phyloP scores from a whole-genome alignment of 139 green algal genomes.

The Chlamydomonas schloesseri region DNA sequence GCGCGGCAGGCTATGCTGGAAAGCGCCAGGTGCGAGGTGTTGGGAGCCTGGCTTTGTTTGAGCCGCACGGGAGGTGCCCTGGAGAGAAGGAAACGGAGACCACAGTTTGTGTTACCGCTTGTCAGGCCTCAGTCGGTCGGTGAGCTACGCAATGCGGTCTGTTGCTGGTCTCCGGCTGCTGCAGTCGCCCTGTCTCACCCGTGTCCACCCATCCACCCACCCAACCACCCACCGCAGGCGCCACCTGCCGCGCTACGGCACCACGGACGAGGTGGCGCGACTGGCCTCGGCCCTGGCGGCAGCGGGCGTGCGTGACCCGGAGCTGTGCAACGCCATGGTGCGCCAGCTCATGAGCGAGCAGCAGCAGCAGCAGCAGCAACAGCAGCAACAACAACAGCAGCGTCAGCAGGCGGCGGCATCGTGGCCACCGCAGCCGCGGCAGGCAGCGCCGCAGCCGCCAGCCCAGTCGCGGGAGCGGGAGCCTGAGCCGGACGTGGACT shows the following conservation, averaged over 20 bases:
- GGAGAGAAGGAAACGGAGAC: no score
- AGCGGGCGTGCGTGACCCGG: constrained; percentile 11
- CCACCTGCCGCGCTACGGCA: constrained; percentile 34
- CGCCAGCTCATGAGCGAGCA: not conserved
- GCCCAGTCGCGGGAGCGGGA: no score
- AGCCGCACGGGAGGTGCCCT: no score
- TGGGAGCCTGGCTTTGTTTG: no score
- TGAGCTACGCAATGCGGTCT: no score
- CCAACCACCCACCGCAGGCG: not conserved
- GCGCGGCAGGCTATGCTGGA: constrained; percentile 9
- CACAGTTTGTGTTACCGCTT: no score
- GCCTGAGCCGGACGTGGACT: not conserved
- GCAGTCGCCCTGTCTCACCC: no score
- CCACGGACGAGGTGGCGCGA: not conserved
- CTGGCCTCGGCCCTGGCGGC: constrained; percentile 17
- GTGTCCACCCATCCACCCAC: not conserved
- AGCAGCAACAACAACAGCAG: not conserved
- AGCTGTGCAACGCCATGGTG: constrained; percentile 16
- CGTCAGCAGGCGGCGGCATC: no score
- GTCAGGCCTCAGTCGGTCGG: no score
- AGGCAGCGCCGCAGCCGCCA: no score
- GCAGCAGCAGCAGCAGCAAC: not conserved
- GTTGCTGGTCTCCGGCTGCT: no score
- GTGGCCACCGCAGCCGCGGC: no score
- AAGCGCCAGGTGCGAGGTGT: constrained; percentile 25